These are phyloP conservation scores for Claviceps sp. DNA, from an alignment of 2,329 filamentous ascomycete genomes.

Conservation along the genomic window DNA sequence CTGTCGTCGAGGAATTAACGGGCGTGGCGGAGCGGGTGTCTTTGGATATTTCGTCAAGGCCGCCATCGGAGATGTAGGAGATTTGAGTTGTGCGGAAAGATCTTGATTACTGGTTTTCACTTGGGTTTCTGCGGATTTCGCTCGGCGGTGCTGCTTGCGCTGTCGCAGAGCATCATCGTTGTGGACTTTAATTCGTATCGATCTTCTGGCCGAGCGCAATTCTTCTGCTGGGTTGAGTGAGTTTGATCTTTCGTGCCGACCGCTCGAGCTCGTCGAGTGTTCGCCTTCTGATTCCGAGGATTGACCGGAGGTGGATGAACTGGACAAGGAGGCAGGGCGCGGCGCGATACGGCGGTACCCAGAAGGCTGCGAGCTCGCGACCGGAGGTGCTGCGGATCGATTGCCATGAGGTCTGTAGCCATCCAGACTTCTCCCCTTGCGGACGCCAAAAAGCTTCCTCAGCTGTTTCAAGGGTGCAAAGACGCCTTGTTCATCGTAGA, in stretches of 20 bases:
- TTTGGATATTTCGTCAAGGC: slow-evolving; percentile 81
- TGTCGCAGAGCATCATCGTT: slow-evolving; percentile 64
- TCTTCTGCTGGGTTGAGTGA: slow-evolving; percentile 49
- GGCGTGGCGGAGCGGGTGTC: slow-evolving; percentile 76
- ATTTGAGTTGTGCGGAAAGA: slow-evolving; percentile 75
- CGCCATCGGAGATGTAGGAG: slow-evolving; percentile 71
- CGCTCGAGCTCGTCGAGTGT: slow-evolving; percentile 16
- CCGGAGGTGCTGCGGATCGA: background rate
- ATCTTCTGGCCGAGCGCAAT: slow-evolving; percentile 52
- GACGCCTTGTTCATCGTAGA: slow-evolving; percentile 66
- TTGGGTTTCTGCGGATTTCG: slow-evolving; percentile 33
- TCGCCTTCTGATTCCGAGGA: slow-evolving; percentile 63
- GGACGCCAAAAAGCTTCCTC: slow-evolving; percentile 45
- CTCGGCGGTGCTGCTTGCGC: slow-evolving; percentile 57
- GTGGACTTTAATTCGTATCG: slow-evolving; percentile 82
- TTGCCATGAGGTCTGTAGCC: background rate
- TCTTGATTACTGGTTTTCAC: slow-evolving; percentile 32
- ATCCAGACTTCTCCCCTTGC: slow-evolving; percentile 24
- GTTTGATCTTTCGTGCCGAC: slow-evolving; percentile 49
- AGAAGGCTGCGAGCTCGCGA: slow-evolving; percentile 9
- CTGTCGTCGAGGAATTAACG: slow-evolving; percentile 76
- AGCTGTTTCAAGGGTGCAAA: slow-evolving; percentile 70
- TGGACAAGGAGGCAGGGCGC: slow-evolving; percentile 16
- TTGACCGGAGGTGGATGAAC: slow-evolving; percentile 47
- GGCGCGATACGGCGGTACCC: slow-evolving; percentile 16